Base-by-base conservation (phyloP, 495 filamentous ascomycete species). In the Talaromyces wortmannii region DNA sequence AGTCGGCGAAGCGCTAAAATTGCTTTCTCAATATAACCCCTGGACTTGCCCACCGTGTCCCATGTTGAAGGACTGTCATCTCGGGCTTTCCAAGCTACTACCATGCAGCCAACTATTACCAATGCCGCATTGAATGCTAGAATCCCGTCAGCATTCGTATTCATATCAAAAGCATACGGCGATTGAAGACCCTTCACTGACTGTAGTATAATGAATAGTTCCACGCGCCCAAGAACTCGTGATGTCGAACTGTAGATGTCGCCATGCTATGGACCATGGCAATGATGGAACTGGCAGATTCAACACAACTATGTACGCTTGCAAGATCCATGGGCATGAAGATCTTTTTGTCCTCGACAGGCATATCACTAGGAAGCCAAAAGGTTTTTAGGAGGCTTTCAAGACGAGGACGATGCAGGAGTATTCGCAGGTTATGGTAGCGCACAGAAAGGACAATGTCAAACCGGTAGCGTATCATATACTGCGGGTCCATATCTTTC, bases 181-280 rank as follows among this genome's bases (percentile, higher is more conserved):
- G 16, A 13, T 46, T 3, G 16, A 46, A 15, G 15, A 46, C 16
- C 15, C 15, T 3, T 46, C 16, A 46, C 44, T 46, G 7, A 50
- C 33, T 49, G 53, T 71, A 73, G 43, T 71, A 73, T 36, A 72
- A 46, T 17, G 70, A 66, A 50, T 67, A 73, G 53, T 67, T 68
- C 70, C 70, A 73, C n/a, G 72, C 72, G n/a, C 70, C 70, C 13
- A 73, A 50, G 3, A 70, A 49, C 29, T 61, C 54, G 31, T 63
- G 45, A 55, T 63, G 53, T 64, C 57, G 55, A 59, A 51, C 57
- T 12, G 32, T 46, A 3, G 48, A 50, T 10, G 46, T 10, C 10
- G 63, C 62, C 18, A 70, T 60, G 13, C 57, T 66, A 31, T 63
- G 57, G 7, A 73, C 65, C n/a, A 66, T 73, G 50, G 65, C 59